Conservation (phyloP, 768 basidiomycete genomes). For the Amyloporia xantha region DNA sequence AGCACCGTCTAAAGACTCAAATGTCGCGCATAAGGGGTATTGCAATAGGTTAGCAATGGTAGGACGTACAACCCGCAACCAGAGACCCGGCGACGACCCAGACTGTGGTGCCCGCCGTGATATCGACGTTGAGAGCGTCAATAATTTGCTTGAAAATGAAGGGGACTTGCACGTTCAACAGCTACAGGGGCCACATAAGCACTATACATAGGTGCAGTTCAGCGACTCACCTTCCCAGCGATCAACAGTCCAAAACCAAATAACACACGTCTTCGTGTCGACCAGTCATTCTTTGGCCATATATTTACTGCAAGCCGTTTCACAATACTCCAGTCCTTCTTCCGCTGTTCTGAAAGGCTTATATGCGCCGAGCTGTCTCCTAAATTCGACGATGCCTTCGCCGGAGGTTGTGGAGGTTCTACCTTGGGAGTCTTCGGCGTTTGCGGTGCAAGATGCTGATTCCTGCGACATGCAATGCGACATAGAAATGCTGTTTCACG, state of each 20-base stretch:
- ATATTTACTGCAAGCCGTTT: conserved; percentile 80
- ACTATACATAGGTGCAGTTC: background rate
- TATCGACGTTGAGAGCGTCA: conserved; percentile 81
- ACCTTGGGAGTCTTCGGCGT: background rate
- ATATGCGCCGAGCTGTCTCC: background rate
- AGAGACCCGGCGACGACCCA: conserved; percentile 90
- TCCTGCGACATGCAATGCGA: background rate
- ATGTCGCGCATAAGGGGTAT: background rate
- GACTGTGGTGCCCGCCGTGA: conserved; percentile 68
- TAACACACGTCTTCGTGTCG: conserved; percentile 74
- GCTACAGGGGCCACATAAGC: conserved; percentile 25
- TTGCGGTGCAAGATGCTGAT: background rate
- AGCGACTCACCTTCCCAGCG: conserved; percentile 63
- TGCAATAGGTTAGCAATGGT: conserved; percentile 3
- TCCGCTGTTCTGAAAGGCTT: conserved; percentile 43
- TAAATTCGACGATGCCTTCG: background rate
- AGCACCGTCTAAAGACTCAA: conserved; percentile 60
- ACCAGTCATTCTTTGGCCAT: conserved; percentile 87
- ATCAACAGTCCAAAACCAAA: conserved; percentile 77
- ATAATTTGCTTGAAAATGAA: conserved; percentile 90
- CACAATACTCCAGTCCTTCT: conserved; percentile 83
- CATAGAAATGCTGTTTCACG: background rate
- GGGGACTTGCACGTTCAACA: conserved; percentile 98
- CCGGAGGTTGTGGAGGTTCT: background rate
- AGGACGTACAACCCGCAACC: conserved; percentile 82